Evolutionary conservation across 2,329 filamentous ascomycete genomes (phyloP).

Genomic region (Plenodomus lindquistii): DNA sequence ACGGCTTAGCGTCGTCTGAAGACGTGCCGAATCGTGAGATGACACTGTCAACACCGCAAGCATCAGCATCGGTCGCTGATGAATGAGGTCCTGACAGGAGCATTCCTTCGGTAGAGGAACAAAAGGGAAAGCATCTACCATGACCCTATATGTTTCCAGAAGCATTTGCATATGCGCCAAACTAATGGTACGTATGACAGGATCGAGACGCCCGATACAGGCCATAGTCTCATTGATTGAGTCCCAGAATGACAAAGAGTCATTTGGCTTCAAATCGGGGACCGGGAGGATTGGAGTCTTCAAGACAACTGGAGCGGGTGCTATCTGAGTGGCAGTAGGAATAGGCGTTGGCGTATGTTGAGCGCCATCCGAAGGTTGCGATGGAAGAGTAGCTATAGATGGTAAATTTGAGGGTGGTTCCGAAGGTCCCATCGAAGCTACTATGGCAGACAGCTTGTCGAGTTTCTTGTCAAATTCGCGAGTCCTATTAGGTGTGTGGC

Average conservation of each 20-base stretch:
- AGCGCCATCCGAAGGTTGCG: conserved; percentile 26
- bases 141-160: conserved; percentile 35
- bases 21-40: conserved; percentile 34
- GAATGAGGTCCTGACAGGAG: conserved; percentile 32
- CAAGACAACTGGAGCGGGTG: conserved; percentile 17
- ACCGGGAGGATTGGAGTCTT: conserved; percentile 28
- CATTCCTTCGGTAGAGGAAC: conserved; percentile 33
- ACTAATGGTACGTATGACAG: conserved; percentile 39
- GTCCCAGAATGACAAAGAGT: conserved; percentile 37
- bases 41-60: conserved; percentile 40
- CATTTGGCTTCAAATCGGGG: conserved; percentile 29
- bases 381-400: conserved; percentile 24
- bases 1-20: conserved; percentile 37
- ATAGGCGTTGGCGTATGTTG: conserved; percentile 19
- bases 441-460: conserved; percentile 39
- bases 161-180: conserved; percentile 40
- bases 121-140: conserved; percentile 43
- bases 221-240: conserved; percentile 38
- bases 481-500: conserved; percentile 31
- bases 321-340: conserved; percentile 15
- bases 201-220: conserved; percentile 36
- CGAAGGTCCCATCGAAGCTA: conserved; percentile 32
- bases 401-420: conserved; percentile 29
- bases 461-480: conserved; percentile 42
- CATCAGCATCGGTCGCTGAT: conserved; percentile 38